Evolutionary conservation across 106 monocot genomes (phyloP).

Genomic region (Dioscorea dumetorum): DNA sequence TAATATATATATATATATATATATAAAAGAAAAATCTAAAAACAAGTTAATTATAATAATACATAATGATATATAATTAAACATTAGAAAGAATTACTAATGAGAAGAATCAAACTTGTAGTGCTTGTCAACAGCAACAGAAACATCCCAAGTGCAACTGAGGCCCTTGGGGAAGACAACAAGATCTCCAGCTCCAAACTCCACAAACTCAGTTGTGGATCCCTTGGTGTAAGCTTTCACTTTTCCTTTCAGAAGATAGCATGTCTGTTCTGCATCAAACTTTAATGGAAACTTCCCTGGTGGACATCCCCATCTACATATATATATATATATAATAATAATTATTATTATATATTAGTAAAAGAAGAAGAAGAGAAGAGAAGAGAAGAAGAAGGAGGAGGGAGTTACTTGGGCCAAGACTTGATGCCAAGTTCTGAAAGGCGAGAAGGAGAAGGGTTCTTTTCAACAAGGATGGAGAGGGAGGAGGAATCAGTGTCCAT

Average conservation of each 20-base stretch:
- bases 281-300: conserved; percentile 59
- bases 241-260: conserved; percentile 60
- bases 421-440: conserved; percentile 65
- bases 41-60: background rate
- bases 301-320: conserved; percentile 53
- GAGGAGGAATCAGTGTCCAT: conserved; percentile 19
- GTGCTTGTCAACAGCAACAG: conserved; percentile 72
- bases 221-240: conserved; percentile 64
- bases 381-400: conserved; percentile 1
- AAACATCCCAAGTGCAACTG: conserved; percentile 93
- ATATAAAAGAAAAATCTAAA: background rate
- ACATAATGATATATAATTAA: too few relatives aligned
- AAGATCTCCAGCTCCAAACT: conserved; percentile 82
- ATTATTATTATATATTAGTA: background rate
- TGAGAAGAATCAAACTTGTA: conserved; percentile 74
- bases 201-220: conserved; percentile 42
- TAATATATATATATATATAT: background rate
- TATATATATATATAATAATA: background rate
- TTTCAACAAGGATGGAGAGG: conserved; percentile 54
- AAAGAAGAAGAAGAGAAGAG: background rate
- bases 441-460: conserved; percentile 43
- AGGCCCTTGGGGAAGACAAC: conserved; percentile 81
- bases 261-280: conserved; percentile 66
- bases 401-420: conserved; percentile 79
- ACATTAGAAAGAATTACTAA: background rate